Base-by-base conservation (phyloP, 2,329 filamentous ascomycete genomes). In the Ophiostoma pallidulum region DNA sequence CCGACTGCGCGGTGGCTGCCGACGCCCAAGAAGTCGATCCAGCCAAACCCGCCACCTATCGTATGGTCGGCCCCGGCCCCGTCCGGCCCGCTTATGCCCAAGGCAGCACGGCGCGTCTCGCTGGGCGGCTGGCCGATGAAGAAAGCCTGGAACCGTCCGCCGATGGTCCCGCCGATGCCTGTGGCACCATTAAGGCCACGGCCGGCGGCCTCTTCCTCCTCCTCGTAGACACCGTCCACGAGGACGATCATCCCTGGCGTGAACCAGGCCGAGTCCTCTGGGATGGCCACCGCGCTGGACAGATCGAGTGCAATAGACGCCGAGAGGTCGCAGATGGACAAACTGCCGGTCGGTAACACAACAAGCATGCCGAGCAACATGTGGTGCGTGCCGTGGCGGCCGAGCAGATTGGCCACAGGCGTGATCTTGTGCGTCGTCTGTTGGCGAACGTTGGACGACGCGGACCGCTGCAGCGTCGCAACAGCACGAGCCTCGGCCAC, bases 191-290 rank as follows among this genome's bases (percentile, higher is more conserved):
- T 85, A 4, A 94, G 71, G 0, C 78, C 80, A 18, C 80, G 82
- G 14, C 82, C 81, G 2, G 73, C 68, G 18, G 78, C 81, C 53
- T 82, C 77, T 52, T 89, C 87, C 57, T 95, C 89, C 62, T 97
- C 92, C 62, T 95, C 89, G 60, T 98, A 98, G n/a, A 91, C 81
- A 7, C 92, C 92, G 58, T 98, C 92, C 0, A 96, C 80, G 0
- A 98, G 74, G 4, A 97, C 86, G 41, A 98, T 86, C 89, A 97
- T 97, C 3, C 94, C 94, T 0, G 92, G 90, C 5, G 84, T 81
- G 60, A 96, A 96, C 84, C 89, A 98, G 4, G 86, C 84, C 20
- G 86, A 88, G 59, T 91, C 82, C 51, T 88, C 82, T 0, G 90
- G 90, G 47, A 96, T 83, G 13, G 85, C 80, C 19, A 82, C 80